A percentile compares a stretch with the other conserved stretches of the same genome.
Conservation (phyloP, 2,329 filamentous ascomycete genomes). For the Calonectria fujianensis region DNA sequence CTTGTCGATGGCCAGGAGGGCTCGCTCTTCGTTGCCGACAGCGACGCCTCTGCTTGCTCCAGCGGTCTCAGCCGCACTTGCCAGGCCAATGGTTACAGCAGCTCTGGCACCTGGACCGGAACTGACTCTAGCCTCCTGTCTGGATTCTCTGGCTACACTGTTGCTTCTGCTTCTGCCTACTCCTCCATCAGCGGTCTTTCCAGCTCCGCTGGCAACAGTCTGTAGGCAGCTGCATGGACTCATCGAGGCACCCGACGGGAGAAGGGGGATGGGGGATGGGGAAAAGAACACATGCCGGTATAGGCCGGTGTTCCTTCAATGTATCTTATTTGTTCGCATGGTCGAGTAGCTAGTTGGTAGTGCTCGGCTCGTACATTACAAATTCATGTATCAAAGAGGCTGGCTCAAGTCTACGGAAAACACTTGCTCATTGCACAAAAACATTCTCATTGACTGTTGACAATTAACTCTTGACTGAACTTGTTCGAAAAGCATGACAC, state of each 20-base stretch:
- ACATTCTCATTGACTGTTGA: background rate
- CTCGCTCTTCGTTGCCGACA: constrained; percentile 59
- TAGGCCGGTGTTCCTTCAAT: constrained; percentile 33
- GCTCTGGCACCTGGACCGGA: constrained; percentile 62
- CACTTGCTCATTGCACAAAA: background rate
- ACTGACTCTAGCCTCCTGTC: constrained; percentile 69
- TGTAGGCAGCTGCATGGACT: constrained; percentile 51
- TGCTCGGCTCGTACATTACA: constrained; percentile 11
- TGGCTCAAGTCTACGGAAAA: background rate
- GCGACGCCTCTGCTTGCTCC: constrained; percentile 61
- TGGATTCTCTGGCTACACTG: constrained; percentile 71
- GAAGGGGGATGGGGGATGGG: constrained; percentile 4
- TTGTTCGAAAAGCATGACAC: background rate
- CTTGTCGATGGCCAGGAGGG: constrained; percentile 60
- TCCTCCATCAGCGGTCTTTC: constrained; percentile 61
- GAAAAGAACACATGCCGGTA: constrained; percentile 4
- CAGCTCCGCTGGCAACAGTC: constrained; percentile 68
- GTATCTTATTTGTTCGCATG: constrained; percentile 31
- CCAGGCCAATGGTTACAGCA: constrained; percentile 69
- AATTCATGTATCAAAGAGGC: constrained; percentile 19
- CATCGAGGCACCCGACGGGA: background rate
- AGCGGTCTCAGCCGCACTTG: constrained; percentile 69
- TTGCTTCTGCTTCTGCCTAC: constrained; percentile 66
- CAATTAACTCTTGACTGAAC: background rate
- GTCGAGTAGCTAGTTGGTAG: constrained; percentile 9